Evolutionary conservation across 2,329 filamentous ascomycete genomes (phyloP), one percentile per base, ranked within the genome.

Genomic region (Alternaria angustiovoidea): DNA sequence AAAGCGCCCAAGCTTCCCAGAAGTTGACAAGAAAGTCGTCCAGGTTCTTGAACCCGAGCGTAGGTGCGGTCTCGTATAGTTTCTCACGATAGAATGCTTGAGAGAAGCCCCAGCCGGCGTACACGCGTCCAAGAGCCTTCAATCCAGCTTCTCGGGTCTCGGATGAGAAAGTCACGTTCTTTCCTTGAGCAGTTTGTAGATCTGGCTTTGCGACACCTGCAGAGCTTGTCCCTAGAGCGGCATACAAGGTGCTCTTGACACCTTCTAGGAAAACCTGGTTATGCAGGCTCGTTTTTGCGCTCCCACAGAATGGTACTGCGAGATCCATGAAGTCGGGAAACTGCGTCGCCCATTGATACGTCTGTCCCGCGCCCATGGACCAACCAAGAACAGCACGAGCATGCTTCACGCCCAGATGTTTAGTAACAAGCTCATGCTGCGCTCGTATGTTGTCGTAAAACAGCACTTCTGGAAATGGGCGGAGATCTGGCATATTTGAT

Each of bases 81-180:
- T 84, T 88, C 66, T 92, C 82, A 1, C 91, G 85, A 70, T 94
- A 94, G 70, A 94, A 94, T 0, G 90, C 85, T 70, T 94, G 91
- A 52, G 88, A 91, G 69, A 94, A 91, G 0, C 92, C 91, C 91
- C 87, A 95, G 0, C 91, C 91, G 1, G 91, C 91, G 76, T 95
- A 95, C 0, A 88, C 91, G 44, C 90, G 84, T 0, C 86, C 90
- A 57, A 94, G 86, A 0, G 91, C 91, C 70, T 89, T 93, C 41
- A 94, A 72, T 0, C 87, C 88, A 20, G 81, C 79, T 16, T 81
- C 79, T 48, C 75, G 85, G 64, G 89, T 84, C 51, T 86, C 81
- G 0, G 79, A 76, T 2, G 80, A 84, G 84, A 88, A 90, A 0
- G 74, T 69, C 41, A 42, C 26, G 32, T 14, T 81, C 70, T 3